phyloP scores from a whole-genome alignment of 805 yeast genomes.

The Saccharomycopsis fodiens region DNA sequence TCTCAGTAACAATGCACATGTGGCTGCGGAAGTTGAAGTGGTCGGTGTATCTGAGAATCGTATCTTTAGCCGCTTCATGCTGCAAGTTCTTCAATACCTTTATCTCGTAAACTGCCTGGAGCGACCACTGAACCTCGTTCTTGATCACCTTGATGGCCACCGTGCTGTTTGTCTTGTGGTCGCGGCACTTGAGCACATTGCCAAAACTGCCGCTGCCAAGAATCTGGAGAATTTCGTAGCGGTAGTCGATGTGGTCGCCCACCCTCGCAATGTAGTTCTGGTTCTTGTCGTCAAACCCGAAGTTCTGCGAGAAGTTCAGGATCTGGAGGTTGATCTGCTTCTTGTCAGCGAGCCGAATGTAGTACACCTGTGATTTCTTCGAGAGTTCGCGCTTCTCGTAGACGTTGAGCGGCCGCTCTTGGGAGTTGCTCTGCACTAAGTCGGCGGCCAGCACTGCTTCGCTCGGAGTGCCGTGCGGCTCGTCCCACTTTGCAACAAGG shows the following conservation, averaged over 20 bases:
- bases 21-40: slow-evolving; percentile 79
- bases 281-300: slow-evolving; percentile 64
- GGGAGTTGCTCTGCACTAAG: background rate
- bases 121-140: slow-evolving; percentile 62
- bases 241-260: slow-evolving; percentile 69
- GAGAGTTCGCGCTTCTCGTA: slow-evolving; percentile 16
- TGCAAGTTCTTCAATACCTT: slow-evolving; percentile 49
- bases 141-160: slow-evolving; percentile 77
- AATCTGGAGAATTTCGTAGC: slow-evolving; percentile 52
- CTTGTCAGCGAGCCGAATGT: slow-evolving; percentile 4
- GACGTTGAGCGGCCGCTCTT: slow-evolving; percentile 12
- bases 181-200: slow-evolving; percentile 59
- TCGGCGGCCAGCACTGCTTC: slow-evolving; percentile 1
- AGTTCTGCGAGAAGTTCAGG: slow-evolving; percentile 38
- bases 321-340: slow-evolving; percentile 6
- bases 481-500: background rate
- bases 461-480: background rate
- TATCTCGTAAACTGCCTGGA: slow-evolving; percentile 75
- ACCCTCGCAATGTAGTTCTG: slow-evolving; percentile 50
- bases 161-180: slow-evolving; percentile 47
- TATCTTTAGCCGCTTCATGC: slow-evolving; percentile 21
- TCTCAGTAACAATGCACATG: slow-evolving; percentile 72
- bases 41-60: slow-evolving; percentile 48
- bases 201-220: slow-evolving; percentile 85
- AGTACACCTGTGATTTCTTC: slow-evolving; percentile 13